Base-by-base conservation (phyloP, 768 basidiomycete genomes). In the Lyophyllum atratum region DNA sequence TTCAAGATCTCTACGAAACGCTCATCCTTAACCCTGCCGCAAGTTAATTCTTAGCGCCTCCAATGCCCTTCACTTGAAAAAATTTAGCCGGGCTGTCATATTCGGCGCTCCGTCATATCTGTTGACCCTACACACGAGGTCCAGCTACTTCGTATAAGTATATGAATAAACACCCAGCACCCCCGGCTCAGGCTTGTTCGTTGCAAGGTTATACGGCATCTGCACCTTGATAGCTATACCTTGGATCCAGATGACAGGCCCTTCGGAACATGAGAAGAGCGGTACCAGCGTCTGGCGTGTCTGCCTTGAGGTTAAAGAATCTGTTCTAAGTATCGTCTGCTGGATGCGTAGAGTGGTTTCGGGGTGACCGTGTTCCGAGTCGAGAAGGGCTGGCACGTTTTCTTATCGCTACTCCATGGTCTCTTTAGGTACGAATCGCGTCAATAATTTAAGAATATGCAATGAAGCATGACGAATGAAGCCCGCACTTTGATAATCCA, bases 201-300 rank as follows among this genome's bases (percentile, higher is more conserved):
- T 7, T 0, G 26, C 14, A 1, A 54, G 49, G 37, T 54, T 57
- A 45, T 69, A 69, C 0, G 83, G 79, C 0, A 82, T 70, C 60
- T 86, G 84, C 0, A 84, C 71, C 67, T 86, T 86, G 71, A 86
- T 72, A 49, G 84, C 67, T 59, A 84, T 66, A 34, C 66, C 68
- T 82, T 82, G 4, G 71, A 56, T 45, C 64, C 60, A 4, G 22
- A 44, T 19, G 42, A 34, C 1, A 68, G 53, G 21, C 54, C 51
- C 31, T 66, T 64, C 6, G 70, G 65, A 19, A 67, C 53, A 46
- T 68, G 70, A 17, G 66, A 56, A 8, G 64, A 47, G 25, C 66
- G 62, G 54, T 57, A 29, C 55, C 70, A 51, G 64, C 28, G 33
- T 31, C 56, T n/a, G 60, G 69, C 44, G 51, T 55, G 26, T 49